Evolutionary conservation across 177 flowering plant genomes (phyloP), one percentile per base, ranked within the genome.

Genomic region (Vitis hybrid): DNA sequence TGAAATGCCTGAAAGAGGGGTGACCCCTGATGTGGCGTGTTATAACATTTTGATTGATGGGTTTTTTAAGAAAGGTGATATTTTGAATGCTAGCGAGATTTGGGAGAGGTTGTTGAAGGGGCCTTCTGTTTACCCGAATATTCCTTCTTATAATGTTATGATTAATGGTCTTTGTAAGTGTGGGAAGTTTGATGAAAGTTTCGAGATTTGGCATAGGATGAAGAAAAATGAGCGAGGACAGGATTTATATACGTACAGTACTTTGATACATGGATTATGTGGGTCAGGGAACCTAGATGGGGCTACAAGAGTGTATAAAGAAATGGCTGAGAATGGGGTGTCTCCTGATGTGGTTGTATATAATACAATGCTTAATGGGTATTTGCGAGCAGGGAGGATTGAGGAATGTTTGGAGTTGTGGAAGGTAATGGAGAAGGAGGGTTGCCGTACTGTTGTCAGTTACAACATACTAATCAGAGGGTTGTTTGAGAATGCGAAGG

Each of bases 31-130:
- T 83, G 92, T 89, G 0, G 77, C 74, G 71, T 95, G 94, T 81
- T 91, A 88, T 74, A 93, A 91, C 73, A 77, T 83, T 62, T 73
- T 95, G 80, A 94, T 94, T 69, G 92, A 90, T 83, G 99, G 90
- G 72, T 84, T 83, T 77, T 87, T 91, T 26, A 89, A 75, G 70
- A 77, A 64, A 19, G 78, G 83, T 31, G 84, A 89, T 68, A 77
- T 55, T 50, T 56, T 10, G 21, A 84, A 73, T 72, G 98, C 85
- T 0, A 75, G 74, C 62, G 88, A 76, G 81, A 64, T 92, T 29
- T 93, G 97, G 93, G 84, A 77, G 64, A 84, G 87, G 76, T 79
- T 95, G 83, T 39, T 39, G 45, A 39, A 39, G 45, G 45, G 8
- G 7, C 45, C 45, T 39, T 39, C 45, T 39, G 45, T 77, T 61